Conservation (phyloP, 2,329 filamentous ascomycete species). For the Sordariomycetes sp. region DNA sequence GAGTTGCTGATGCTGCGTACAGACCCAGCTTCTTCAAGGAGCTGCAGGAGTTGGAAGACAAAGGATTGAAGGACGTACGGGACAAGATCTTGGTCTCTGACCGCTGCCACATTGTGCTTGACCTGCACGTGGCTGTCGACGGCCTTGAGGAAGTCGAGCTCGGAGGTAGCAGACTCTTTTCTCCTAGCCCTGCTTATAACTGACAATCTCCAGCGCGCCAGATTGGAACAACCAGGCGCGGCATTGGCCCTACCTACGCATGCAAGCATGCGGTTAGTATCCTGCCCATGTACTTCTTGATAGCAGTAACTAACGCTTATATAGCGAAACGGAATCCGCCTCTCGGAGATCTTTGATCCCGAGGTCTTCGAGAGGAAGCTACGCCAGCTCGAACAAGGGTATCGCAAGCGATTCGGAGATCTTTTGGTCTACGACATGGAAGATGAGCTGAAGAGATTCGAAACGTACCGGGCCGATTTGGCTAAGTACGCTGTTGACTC, state of each 20-base stretch:
- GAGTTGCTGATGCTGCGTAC: not conserved
- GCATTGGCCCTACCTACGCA: constrained; percentile 5
- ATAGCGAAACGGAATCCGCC: constrained; percentile 54
- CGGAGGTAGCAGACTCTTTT: constrained; percentile 14
- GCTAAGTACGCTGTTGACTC: constrained; percentile 57
- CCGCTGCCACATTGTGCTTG: constrained; percentile 53
- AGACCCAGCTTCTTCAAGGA: constrained; percentile 29
- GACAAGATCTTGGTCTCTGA: constrained; percentile 54
- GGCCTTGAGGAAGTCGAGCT: constrained; percentile 54
- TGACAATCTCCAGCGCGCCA: constrained; percentile 2
- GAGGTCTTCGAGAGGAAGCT: constrained; percentile 58
- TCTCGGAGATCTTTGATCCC: constrained; percentile 61
- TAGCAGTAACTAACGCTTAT: not conserved
- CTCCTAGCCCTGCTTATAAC: not conserved
- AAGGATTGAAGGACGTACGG: constrained; percentile 25
- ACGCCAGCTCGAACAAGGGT: constrained; percentile 46
- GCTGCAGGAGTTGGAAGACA: constrained; percentile 24
- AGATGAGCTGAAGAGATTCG: constrained; percentile 56
- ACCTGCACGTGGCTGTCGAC: constrained; percentile 59
- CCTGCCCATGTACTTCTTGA: not conserved
- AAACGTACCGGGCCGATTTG: constrained; percentile 47
- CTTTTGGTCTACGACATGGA: constrained; percentile 58
- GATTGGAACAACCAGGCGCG: constrained; percentile 4
- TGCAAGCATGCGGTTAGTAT: constrained; percentile 3
- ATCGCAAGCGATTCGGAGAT: constrained; percentile 60